Conservation (phyloP, 2,329 filamentous ascomycete species). For the Xylariaceae sp. region DNA sequence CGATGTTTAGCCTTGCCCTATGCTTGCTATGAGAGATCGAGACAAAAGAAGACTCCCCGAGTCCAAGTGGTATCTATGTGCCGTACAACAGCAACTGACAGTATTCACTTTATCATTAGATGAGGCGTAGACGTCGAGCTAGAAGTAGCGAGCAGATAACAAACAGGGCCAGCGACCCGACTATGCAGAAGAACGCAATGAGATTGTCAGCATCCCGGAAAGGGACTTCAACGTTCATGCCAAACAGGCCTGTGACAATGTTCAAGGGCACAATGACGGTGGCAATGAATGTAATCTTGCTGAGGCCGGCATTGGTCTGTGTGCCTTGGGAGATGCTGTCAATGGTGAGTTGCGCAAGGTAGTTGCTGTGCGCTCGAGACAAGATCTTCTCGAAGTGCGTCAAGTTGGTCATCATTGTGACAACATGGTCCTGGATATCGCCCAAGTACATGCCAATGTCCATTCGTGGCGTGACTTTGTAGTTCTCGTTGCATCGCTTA, state of each 20-base stretch:
- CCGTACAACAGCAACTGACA: not conserved
- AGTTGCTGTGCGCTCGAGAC: slow-evolving; percentile 89
- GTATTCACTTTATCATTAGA: slow-evolving; percentile 32
- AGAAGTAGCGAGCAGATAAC: slow-evolving; percentile 44
- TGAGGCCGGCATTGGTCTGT: slow-evolving; percentile 80
- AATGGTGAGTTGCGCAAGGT: slow-evolving; percentile 89
- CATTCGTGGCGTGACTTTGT: slow-evolving; percentile 88
- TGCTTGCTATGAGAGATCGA: slow-evolving; percentile 4
- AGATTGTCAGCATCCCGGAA: slow-evolving; percentile 47
- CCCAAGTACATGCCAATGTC: slow-evolving; percentile 95
- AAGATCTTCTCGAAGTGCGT: slow-evolving; percentile 98
- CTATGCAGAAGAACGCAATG: slow-evolving; percentile 58
- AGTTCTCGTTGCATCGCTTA: slow-evolving; percentile 97
- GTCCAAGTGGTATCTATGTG: not conserved
- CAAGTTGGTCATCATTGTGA: slow-evolving; percentile 97
- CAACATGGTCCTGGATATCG: slow-evolving; percentile 98
- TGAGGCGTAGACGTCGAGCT: slow-evolving; percentile 45
- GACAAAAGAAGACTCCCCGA: slow-evolving; percentile 2
- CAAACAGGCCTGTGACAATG: slow-evolving; percentile 79
- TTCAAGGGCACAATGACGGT: slow-evolving; percentile 97
- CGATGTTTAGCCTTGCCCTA: not conserved
- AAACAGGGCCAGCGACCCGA: slow-evolving; percentile 54
- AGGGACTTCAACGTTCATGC: slow-evolving; percentile 80
- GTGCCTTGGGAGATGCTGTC: slow-evolving; percentile 87
- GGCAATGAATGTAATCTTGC: slow-evolving; percentile 91